Conservation (phyloP, 257 asterid species). For the Fraxinus anomala region DNA sequence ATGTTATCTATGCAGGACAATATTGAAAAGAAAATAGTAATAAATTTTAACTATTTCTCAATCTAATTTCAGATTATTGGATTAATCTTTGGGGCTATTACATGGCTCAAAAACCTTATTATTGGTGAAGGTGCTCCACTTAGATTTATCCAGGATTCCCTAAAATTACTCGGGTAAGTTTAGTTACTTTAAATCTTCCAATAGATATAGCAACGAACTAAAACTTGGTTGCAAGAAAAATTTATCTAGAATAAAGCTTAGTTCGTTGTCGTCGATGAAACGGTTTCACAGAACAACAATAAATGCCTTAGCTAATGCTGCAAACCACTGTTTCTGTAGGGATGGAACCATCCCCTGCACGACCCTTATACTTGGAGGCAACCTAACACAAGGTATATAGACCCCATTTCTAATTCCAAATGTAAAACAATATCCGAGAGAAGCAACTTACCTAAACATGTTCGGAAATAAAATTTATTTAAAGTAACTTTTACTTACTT, state of each 20-base stretch:
- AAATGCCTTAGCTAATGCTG: background rate
- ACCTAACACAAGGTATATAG: conserved; percentile 69
- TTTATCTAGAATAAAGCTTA: background rate
- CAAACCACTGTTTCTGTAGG: conserved; percentile 35
- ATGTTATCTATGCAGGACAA: background rate
- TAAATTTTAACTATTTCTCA: background rate
- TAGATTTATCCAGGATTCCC: conserved; percentile 61
- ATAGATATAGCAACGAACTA: background rate
- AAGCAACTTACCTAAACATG: background rate
- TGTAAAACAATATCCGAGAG: background rate
- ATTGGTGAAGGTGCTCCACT: conserved; percentile 75
- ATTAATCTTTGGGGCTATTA: conserved; percentile 60
- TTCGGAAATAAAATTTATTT: background rate
- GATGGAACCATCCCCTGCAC: conserved; percentile 83
- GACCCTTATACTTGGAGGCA: conserved; percentile 92
- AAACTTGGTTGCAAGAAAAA: background rate
- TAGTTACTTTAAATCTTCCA: background rate
- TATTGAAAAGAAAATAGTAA: background rate
- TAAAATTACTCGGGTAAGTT: conserved; percentile 67
- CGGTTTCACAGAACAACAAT: background rate
- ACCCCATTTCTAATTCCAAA: background rate
- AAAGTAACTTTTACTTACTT: background rate
- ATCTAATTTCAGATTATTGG: conserved; percentile 55
- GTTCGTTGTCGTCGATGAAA: background rate
- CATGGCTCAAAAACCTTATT: conserved; percentile 63